Base-by-base conservation (phyloP, 257 asterid species). In the Solanum verrucosum region DNA sequence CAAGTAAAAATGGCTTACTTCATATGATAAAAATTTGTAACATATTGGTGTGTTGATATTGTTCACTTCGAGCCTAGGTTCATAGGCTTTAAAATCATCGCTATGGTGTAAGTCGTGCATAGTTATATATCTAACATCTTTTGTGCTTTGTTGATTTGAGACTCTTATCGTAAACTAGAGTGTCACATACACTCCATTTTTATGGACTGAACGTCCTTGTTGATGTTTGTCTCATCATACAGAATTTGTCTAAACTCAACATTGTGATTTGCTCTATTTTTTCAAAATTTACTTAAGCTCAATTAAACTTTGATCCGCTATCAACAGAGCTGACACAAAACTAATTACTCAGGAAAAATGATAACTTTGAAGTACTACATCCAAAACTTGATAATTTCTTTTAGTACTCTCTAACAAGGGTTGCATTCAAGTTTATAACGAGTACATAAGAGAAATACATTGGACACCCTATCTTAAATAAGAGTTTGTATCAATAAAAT, bases 21-120 rank as follows among this genome's bases (percentile, higher is more conserved):
- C 3, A 9, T 63, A 63, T 23, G 71, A 25, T 65, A 11, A n/a
- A 65, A 65, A 65, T 4, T 0, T 1, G 3, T 65, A n/a, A n/a
- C 7, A 10, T 11, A 0, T 65, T 4, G 0, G 5, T n/a, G 2
- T 0, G 8, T 0, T 65, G 6, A 65, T 65, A 65, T 65, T 65
- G 8, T n/a, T n/a, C 5, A 1, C 7, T 63, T 4, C 10, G 15
- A n/a, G 15, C 7, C 0, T 63, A 63, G 31, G 3, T 60, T 23
- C 13, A 60, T 23, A 4, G 7, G 25, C 6, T 60, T 60, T 60
- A 60, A 0, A 4, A 1, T 60, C 70, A 1, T 60, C 29, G 9
- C 0, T 60, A 23, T 21, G 0, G 29, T 60, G 70, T 21, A 23
- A 60, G 29, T 9, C 14, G 0, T 23, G 14, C 70, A 21, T 60